Evolutionary conservation across 352 stramenopile genomes (phyloP), one percentile per base, ranked within the genome.

Genomic region (Globisporangium sylvaticum): DNA sequence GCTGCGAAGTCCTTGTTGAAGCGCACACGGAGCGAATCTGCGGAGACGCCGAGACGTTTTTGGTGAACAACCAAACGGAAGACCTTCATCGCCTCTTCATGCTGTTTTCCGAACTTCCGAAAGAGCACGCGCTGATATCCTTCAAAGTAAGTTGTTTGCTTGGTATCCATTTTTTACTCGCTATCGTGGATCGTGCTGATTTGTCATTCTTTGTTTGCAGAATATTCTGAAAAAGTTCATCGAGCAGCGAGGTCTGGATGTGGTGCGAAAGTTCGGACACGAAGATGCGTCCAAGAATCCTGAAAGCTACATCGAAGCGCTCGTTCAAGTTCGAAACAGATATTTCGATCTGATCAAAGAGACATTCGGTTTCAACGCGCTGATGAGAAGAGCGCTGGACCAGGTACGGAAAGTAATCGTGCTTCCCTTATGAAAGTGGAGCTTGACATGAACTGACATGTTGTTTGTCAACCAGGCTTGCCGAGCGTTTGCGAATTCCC

Each of bases 141-240:
- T 89, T 95, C 56, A 95, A 95, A 75, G 87, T 92, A 68, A 50
- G 54, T 55, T 5, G 12, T 12, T 61, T 46, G 25, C 58, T 9
- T 48, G n/a, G 9, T 10, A 20, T 60, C 55, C 32, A 8, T 15
- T 29, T 54, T 54, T 24, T n/a, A 20, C 7, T 20, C 27, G 31
- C 54, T 42, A 48, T 59, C 2, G 9, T 42, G 2, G 5, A 18
- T 2, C 18, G 4, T 18, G 52, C 29, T 62, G 14, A 24, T 52
- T 25, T 18, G 58, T 64, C 2, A 12, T 34, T 60, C n/a, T 66
- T 58, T 39, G 5, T 7, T n/a, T 37, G 25, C 46, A 95, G 86
- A 92, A 90, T 64, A 95, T 94, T 50, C 66, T 95, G 39, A 94
- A 93, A 68, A 92, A 88, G 56, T 94, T 90, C 57, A 93, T 95